These are phyloP conservation scores for Plectosphaerella cucumerina DNA, from an alignment of 2,329 filamentous ascomycete species.

Conservation along the genomic window DNA sequence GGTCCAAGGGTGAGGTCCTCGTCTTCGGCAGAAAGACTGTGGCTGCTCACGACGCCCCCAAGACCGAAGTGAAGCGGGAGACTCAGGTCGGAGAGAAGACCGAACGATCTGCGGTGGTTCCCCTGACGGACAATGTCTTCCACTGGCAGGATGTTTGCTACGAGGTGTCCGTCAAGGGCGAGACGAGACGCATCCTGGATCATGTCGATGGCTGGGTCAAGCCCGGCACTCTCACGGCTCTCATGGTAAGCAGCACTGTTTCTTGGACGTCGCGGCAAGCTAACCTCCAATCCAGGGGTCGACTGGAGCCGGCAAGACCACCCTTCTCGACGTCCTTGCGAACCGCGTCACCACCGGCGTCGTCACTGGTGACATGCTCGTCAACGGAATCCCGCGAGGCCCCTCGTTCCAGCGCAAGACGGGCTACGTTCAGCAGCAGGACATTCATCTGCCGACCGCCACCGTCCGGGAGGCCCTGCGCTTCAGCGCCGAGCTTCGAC, in stretches of 20 bases:
- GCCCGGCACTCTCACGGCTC: constrained; percentile 61
- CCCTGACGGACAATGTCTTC: constrained; percentile 41
- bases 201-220: constrained; percentile 69
- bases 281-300: constrained; percentile 8
- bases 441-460: constrained; percentile 26
- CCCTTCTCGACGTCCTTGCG: constrained; percentile 56
- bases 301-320: constrained; percentile 36
- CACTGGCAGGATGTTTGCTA: constrained; percentile 66
- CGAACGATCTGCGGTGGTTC: background rate
- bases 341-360: constrained; percentile 66
- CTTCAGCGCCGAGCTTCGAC: constrained; percentile 64
- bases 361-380: constrained; percentile 61
- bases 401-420: constrained; percentile 65
- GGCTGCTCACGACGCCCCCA: background rate
- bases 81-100: background rate
- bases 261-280: background rate
- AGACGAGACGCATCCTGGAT: constrained; percentile 58
- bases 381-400: constrained; percentile 62
- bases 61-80: background rate
- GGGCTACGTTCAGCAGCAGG: constrained; percentile 64
- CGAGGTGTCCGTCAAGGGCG: constrained; percentile 62
- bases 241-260: constrained; percentile 61
- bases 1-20: constrained; percentile 58
- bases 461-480: constrained; percentile 59
- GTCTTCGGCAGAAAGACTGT: constrained; percentile 46